Evolutionary conservation across 495 filamentous ascomycete genomes (phyloP).

Genomic region (Choiromyces venosus): DNA sequence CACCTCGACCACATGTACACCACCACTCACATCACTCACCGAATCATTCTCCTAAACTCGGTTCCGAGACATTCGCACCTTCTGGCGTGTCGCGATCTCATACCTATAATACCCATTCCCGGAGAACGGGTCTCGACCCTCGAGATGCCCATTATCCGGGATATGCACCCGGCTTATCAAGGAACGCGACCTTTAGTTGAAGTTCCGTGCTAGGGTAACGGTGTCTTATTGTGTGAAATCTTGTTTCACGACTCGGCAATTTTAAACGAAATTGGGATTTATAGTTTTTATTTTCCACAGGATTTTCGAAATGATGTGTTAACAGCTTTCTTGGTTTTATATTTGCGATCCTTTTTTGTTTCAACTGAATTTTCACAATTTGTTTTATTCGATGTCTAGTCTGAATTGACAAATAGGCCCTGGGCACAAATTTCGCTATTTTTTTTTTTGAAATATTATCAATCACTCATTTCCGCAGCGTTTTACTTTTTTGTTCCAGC

Average conservation of each 20-base stretch:
- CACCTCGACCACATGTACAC: slow-evolving; percentile 22
- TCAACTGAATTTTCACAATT: not conserved
- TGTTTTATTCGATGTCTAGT: not conserved
- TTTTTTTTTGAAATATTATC: not conserved
- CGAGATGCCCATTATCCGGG: not conserved
- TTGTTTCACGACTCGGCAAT: not conserved
- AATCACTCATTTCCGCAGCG: not conserved
- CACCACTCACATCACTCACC: slow-evolving; percentile 29
- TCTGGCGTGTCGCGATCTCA: slow-evolving; percentile 28
- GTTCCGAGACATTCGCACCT: slow-evolving; percentile 16
- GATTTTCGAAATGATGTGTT: not conserved
- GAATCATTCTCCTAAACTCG: slow-evolving; percentile 20
- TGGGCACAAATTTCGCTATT: not conserved
- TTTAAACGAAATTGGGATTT: not conserved
- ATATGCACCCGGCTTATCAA: not conserved
- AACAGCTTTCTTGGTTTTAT: not conserved
- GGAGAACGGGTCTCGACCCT: not conserved
- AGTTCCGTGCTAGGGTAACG: not conserved
- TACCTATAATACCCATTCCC: slow-evolving; percentile 7
- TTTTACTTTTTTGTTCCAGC: not conserved
- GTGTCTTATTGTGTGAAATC: not conserved
- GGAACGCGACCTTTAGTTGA: not conserved
- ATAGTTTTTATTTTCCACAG: not conserved
- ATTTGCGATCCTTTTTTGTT: not conserved
- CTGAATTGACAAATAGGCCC: not conserved